Base-by-base conservation (phyloP, 306 rosid genomes). In the Corylus avellana region DNA sequence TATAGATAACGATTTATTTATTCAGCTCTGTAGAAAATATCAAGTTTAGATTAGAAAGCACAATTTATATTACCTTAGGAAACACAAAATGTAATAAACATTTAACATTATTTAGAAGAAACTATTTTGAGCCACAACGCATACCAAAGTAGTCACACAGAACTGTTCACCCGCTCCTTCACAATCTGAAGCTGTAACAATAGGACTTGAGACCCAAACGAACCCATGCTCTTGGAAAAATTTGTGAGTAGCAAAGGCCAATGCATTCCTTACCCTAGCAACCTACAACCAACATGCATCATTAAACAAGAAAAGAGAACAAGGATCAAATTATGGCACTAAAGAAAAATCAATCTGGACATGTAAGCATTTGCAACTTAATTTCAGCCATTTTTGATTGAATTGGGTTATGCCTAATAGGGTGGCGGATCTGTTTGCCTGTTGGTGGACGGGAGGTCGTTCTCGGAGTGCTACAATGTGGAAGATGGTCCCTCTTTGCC, bases 91-190 rank as follows among this genome's bases (percentile, higher is more conserved):
- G 44, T 57, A 64, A 78, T 72, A 75, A 17, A 75, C 54, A 82
- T 84, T 70, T 22, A 4, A 11, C 7, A 57, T 74, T 61, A 54
- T 54, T 44, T 48, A 16, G 64, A 76, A 72, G 53, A 83, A 57
- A 79, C 70, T 73, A 55, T 78, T 22, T 39, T 61, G 76, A 62
- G 83, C 81, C 49, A 66, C n/a, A 61, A 61, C 46, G 39, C 90
- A 79, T 86, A 92, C 97, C 98, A 94, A 89, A 79, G 97, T 92
- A 77, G 98, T 92, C 79, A 95, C 97, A 9, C 98, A 92, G 79
- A 95, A 95, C 84, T 92, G 98, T 90, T 95, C 98, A 72, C 98
- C 98, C 50, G 96, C 98, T 82, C 98, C 98, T 87, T 95, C 98
- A 77, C 98, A 95, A 84, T 95, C 98, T 76, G 98, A 95, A 69